Base-by-base conservation (phyloP, 192 early-diverging fungal genomes). In the Coemansia javaensis region DNA sequence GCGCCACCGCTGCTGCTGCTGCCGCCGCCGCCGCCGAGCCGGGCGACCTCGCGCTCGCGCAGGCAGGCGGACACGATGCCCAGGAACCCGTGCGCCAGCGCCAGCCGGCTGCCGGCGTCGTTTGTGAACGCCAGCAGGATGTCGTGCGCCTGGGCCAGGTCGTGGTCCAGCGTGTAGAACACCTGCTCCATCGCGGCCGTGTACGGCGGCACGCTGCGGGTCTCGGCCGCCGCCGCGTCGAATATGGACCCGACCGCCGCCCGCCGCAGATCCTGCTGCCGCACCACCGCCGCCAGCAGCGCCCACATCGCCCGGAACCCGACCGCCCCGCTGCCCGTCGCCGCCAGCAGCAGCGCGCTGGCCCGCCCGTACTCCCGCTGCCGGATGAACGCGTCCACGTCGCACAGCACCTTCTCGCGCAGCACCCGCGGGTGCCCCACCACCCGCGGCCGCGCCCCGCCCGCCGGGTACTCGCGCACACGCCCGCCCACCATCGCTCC, bases 1-100 rank as follows among this genome's bases (percentile, higher is more conserved):
- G n/a, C n/a, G n/a, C n/a, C n/a, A n/a, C n/a, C n/a, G n/a, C n/a
- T n/a, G n/a, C n/a, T n/a, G n/a, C n/a, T n/a, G n/a, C n/a, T n/a
- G n/a, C n/a, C n/a, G n/a, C n/a, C n/a, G n/a, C n/a, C n/a, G 14
- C 16, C 25, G 7, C 16, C 20, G 2, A 35, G 7, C 27, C 16
- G 53, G 2, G 37, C 47, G 11, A 56, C 23, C 18, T 72, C 68
- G 7, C 52, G 17, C 22, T 72, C 68, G 0, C 69, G 53, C 50
- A 73, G 21, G 47, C 62, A 65, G 0, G 62, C 57, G 12, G 50
- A 50, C n/a, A 73, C 24, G 3, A 65, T 50, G 6, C 69, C 69
- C 6, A 59, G 35, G 10, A 56, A 65, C 7, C 62, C 69, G 7
- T 65, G 58, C 4, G 69, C 56, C 32, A 61, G 8, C 5, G 62